A percentile compares a stretch with the other conserved stretches of the same genome.
Conservation (phyloP, 2,329 filamentous ascomycete genomes). For the Hypomyces rosellus region DNA sequence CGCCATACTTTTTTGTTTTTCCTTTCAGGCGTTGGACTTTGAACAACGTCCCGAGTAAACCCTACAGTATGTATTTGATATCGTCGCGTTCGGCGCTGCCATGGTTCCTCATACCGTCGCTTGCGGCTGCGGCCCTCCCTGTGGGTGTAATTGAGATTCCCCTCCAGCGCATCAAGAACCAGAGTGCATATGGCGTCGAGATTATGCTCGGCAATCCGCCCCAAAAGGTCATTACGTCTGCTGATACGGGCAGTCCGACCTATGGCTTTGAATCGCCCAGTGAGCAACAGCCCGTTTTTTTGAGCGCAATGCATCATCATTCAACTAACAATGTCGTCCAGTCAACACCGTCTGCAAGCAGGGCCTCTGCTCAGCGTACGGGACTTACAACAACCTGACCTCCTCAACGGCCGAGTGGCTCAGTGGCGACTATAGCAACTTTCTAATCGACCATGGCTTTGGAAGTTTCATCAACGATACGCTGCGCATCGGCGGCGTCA, state of each 20-base stretch:
- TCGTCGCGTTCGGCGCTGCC: neutral
- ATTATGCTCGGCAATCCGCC: conserved; percentile 10
- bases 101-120: conserved; percentile 1
- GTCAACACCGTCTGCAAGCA: conserved; percentile 9
- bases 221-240: conserved; percentile 7
- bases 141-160: conserved; percentile 10
- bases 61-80: too few species aligned
- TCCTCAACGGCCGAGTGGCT: conserved; percentile 9
- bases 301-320: neutral
- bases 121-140: conserved; percentile 1
- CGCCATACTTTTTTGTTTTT: neutral
- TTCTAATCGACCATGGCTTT: conserved; percentile 10
- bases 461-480: conserved; percentile 12
- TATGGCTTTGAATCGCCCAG: conserved; percentile 11
- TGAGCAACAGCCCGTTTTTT: neutral
- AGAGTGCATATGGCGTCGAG: conserved; percentile 13
- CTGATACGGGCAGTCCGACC: conserved; percentile 13
- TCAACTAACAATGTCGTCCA: neutral
- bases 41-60: too few species aligned
- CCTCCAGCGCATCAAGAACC: conserved; percentile 11
- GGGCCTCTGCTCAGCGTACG: conserved; percentile 9
- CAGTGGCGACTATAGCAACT: conserved; percentile 6
- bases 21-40: neutral
- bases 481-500: conserved; percentile 5
- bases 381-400: conserved; percentile 12